Conservation (phyloP, 2,329 filamentous ascomycete species). For the Cytospora piceicola region DNA sequence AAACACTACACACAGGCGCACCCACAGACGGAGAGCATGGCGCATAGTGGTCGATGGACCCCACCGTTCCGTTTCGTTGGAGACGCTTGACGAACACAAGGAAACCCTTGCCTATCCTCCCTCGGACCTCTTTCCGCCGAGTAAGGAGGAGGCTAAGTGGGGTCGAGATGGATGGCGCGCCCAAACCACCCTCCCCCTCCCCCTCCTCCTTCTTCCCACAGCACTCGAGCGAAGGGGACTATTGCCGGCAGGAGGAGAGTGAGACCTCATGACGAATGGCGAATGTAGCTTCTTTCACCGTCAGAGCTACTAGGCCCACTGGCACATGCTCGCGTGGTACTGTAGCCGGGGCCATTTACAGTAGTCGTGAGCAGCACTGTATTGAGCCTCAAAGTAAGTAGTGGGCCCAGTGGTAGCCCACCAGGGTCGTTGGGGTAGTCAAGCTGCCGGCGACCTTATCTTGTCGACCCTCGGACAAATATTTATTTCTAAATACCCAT, state of each 20-base stretch:
- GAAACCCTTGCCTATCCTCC: not conserved
- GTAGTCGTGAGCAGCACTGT: not conserved
- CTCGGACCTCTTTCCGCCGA: constrained; percentile 21
- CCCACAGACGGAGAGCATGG: not conserved
- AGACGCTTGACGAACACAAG: not conserved
- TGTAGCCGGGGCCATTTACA: not conserved
- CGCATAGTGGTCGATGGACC: not conserved
- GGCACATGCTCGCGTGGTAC: not conserved
- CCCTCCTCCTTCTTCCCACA: constrained; percentile 10
- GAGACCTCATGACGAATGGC: not conserved
- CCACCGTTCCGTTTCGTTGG: not conserved
- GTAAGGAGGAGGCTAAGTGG: constrained; percentile 6
- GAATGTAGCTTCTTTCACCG: not conserved
- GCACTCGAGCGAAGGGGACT: not conserved
- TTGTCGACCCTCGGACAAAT: not conserved
- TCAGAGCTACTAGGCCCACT: constrained; percentile 7
- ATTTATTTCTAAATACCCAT: not conserved
- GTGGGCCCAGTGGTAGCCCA: not conserved
- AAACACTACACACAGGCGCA: not conserved
- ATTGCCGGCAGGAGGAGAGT: constrained; percentile 1
- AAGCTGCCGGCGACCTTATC: not conserved
- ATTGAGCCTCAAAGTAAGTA: not conserved
- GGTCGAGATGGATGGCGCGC: constrained; percentile 19
- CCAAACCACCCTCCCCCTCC: constrained; percentile 11
- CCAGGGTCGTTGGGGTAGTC: not conserved